Conservation (phyloP, 192 early-diverging fungal genomes). For the Paraglomus occultum region DNA sequence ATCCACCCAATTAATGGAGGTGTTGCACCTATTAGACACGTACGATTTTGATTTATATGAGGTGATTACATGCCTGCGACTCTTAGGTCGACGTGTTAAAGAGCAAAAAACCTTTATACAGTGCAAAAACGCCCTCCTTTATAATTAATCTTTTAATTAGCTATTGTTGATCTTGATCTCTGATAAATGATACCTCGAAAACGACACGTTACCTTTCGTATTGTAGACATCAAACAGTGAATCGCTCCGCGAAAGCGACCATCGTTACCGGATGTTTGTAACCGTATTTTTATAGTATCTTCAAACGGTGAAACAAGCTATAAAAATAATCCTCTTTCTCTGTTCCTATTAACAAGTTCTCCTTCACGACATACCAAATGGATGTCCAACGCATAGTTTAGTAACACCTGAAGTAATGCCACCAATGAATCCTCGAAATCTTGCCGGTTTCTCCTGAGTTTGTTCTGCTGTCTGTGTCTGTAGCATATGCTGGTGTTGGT, state of each 20-base stretch:
- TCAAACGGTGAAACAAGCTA: not conserved
- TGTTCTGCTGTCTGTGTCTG: not conserved
- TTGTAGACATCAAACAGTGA: conserved; percentile 65
- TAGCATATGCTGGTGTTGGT: too few species aligned
- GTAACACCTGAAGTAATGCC: conserved; percentile 75
- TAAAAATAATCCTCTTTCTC: not conserved
- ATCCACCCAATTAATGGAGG: conserved; percentile 91
- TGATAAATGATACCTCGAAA: not conserved
- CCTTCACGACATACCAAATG: conserved; percentile 58
- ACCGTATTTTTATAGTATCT: conserved; percentile 79
- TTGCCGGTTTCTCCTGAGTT: conserved; percentile 41
- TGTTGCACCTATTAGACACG: conserved; percentile 61
- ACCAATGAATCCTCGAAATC: conserved; percentile 66
- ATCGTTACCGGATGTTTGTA: conserved; percentile 68
- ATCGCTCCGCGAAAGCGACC: conserved; percentile 71
- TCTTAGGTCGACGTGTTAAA: not conserved
- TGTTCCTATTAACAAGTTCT: not conserved
- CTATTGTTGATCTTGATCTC: not conserved
- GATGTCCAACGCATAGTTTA: conserved; percentile 78
- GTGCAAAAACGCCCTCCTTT: conserved; percentile 67
- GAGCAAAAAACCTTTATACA: conserved; percentile 74
- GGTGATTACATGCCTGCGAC: not conserved
- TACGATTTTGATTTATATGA: not conserved
- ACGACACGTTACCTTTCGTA: conserved; percentile 33
- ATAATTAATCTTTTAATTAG: not conserved